Evolutionary conservation across 805 yeast genomes (phyloP).

Genomic region (Kregervanrija delftensis): DNA sequence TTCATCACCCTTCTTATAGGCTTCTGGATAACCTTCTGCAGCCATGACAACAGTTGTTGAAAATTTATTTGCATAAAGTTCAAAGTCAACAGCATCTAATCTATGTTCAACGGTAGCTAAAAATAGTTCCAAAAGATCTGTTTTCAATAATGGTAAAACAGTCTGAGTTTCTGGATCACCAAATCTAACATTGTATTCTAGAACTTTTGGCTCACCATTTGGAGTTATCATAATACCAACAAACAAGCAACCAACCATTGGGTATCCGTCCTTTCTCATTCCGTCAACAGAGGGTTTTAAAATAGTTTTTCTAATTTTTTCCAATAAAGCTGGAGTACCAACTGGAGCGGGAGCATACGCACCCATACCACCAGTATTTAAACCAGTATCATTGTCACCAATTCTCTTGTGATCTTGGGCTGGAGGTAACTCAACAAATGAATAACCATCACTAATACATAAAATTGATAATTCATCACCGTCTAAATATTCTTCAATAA

Average conservation of each 20-base stretch:
- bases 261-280: slow-evolving; percentile 90
- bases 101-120: slow-evolving; percentile 92
- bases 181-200: slow-evolving; percentile 95
- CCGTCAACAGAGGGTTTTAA: slow-evolving; percentile 92
- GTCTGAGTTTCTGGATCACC: slow-evolving; percentile 99
- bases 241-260: slow-evolving; percentile 92
- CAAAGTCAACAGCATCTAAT: slow-evolving; percentile 69
- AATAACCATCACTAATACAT: slow-evolving; percentile 90
- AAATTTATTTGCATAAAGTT: slow-evolving; percentile 47
- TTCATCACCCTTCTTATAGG: slow-evolving; percentile 78
- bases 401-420: slow-evolving; percentile 98
- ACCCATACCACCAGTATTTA: slow-evolving; percentile 99
- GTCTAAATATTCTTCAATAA: slow-evolving; percentile 90
- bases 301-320: slow-evolving; percentile 64
- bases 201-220: slow-evolving; percentile 79
- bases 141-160: slow-evolving; percentile 77
- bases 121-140: slow-evolving; percentile 92
- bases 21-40: slow-evolving; percentile 95
- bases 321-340: slow-evolving; percentile 70
- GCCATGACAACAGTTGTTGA: slow-evolving; percentile 94
- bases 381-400: slow-evolving; percentile 88
- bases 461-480: slow-evolving; percentile 95
- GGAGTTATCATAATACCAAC: slow-evolving; percentile 90
- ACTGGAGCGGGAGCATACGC: slow-evolving; percentile 98
- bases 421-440: slow-evolving; percentile 84